Conservation (phyloP, 2,329 filamentous ascomycete genomes). For the Scleromitrula shiraiana region DNA sequence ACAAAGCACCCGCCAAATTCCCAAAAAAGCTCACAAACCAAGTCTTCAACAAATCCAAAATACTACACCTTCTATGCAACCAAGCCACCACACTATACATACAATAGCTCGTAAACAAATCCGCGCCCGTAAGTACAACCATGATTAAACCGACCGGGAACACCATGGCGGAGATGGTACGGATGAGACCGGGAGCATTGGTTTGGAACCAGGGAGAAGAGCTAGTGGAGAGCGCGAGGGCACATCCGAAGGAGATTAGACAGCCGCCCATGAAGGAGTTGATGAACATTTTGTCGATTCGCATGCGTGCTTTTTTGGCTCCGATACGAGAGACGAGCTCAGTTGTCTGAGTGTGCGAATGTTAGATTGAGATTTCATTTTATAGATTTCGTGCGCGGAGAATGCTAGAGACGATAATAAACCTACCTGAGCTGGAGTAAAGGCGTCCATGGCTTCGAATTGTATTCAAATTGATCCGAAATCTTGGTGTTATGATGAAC, state of each 20-base stretch:
- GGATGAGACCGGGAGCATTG: constrained; percentile 41
- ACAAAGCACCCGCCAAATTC: constrained; percentile 41
- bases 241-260: constrained; percentile 43
- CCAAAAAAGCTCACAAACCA: constrained; percentile 42
- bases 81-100: constrained; percentile 37
- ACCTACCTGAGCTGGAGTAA: constrained; percentile 33
- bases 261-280: constrained; percentile 44
- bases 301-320: constrained; percentile 43
- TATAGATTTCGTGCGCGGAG: background rate
- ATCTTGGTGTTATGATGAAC: too few relatives aligned
- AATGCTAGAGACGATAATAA: background rate
- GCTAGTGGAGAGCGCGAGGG: constrained; percentile 38
- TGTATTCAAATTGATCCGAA: background rate
- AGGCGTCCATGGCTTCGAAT: constrained; percentile 30
- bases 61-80: constrained; percentile 34
- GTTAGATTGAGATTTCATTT: background rate
- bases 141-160: constrained; percentile 44
- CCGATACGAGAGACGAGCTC: constrained; percentile 44
- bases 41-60: constrained; percentile 26
- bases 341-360: constrained; percentile 33
- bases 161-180: constrained; percentile 37
- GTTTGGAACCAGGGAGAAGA: constrained; percentile 40
- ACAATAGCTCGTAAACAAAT: constrained; percentile 37
- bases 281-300: constrained; percentile 44
- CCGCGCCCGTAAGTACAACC: constrained; percentile 40